Evolutionary conservation across 352 stramenopile genomes (phyloP).

Genomic region (Albugo candida): DNA sequence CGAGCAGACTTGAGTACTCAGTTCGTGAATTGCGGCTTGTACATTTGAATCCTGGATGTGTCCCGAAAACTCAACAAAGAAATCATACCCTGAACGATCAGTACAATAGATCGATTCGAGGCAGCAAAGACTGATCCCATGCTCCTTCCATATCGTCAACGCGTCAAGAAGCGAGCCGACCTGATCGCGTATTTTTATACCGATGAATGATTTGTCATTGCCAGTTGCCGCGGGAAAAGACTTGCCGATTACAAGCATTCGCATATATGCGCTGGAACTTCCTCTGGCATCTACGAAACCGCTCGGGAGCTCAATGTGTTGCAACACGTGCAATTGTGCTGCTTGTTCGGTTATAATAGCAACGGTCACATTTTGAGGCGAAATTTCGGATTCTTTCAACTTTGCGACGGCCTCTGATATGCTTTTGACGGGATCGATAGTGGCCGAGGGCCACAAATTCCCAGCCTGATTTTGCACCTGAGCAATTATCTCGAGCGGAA

Average conservation of each 20-base stretch:
- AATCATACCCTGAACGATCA: slow-evolving; percentile 42
- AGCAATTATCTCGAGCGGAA: slow-evolving; percentile 30
- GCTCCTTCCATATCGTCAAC: slow-evolving; percentile 64
- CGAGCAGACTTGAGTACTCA: slow-evolving; percentile 26
- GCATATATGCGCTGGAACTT: slow-evolving; percentile 24
- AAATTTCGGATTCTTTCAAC: slow-evolving; percentile 37
- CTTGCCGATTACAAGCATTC: slow-evolving; percentile 60
- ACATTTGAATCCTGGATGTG: slow-evolving; percentile 56
- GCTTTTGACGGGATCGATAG: background rate
- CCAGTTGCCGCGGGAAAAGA: slow-evolving; percentile 36
- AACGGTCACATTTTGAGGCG: slow-evolving; percentile 9
- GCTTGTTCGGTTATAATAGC: slow-evolving; percentile 7
- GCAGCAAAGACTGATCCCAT: slow-evolving; percentile 63
- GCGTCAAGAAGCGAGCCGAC: slow-evolving; percentile 64
- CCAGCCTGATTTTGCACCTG: slow-evolving; percentile 36
- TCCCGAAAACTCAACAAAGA: slow-evolving; percentile 68
- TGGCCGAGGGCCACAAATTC: slow-evolving; percentile 42
- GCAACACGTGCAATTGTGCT: slow-evolving; percentile 1
- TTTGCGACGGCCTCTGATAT: slow-evolving; percentile 26
- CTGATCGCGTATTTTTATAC: slow-evolving; percentile 74
- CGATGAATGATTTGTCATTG: slow-evolving; percentile 66
- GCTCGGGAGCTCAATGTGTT: background rate
- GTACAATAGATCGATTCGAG: slow-evolving; percentile 75
- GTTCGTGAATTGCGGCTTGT: slow-evolving; percentile 23
- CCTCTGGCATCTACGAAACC: background rate